These are phyloP conservation scores for Phytophthora kernoviae DNA, from an alignment of 352 stramenopile species.

Conservation along the genomic window DNA sequence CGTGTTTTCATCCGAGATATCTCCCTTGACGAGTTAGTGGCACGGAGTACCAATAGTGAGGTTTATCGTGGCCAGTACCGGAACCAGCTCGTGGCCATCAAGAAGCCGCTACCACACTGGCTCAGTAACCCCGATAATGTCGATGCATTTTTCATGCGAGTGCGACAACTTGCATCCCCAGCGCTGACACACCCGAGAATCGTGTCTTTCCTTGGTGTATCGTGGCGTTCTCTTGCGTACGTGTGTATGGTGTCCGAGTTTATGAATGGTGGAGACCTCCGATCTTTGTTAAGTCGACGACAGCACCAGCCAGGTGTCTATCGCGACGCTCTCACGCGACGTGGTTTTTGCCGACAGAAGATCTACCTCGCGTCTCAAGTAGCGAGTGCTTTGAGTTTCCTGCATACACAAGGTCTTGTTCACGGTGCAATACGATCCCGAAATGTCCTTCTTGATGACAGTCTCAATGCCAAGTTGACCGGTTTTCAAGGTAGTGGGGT, in stretches of 20 bases:
- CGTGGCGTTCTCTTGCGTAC: slow-evolving; percentile 54
- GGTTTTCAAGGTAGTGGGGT: slow-evolving; percentile 37
- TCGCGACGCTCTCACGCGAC: slow-evolving; percentile 11
- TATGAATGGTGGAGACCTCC: slow-evolving; percentile 59
- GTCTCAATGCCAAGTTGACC: slow-evolving; percentile 53
- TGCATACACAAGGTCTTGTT: slow-evolving; percentile 50
- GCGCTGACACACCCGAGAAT: slow-evolving; percentile 48
- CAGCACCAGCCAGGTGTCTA: slow-evolving; percentile 19
- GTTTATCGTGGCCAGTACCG: slow-evolving; percentile 59
- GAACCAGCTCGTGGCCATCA: slow-evolving; percentile 53
- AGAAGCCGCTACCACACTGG: slow-evolving; percentile 58
- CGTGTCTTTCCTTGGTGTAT: slow-evolving; percentile 53
- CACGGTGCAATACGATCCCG: slow-evolving; percentile 36
- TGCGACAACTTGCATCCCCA: slow-evolving; percentile 44
- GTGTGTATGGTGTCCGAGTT: slow-evolving; percentile 61
- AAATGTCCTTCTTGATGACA: slow-evolving; percentile 39
- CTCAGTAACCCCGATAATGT: slow-evolving; percentile 40
- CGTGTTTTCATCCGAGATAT: slow-evolving; percentile 30
- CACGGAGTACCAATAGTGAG: slow-evolving; percentile 53
- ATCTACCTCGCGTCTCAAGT: slow-evolving; percentile 51
- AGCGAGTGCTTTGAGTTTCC: slow-evolving; percentile 48
- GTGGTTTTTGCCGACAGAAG: slow-evolving; percentile 49
- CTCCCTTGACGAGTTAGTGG: slow-evolving; percentile 30
- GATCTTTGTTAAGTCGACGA: slow-evolving; percentile 42
- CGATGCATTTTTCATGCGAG: slow-evolving; percentile 50